A percentile compares a stretch with the other conserved stretches of the same genome.
Evolutionary conservation across 257 asterid species (phyloP).

Genomic region (Lavandula angustifolia): DNA sequence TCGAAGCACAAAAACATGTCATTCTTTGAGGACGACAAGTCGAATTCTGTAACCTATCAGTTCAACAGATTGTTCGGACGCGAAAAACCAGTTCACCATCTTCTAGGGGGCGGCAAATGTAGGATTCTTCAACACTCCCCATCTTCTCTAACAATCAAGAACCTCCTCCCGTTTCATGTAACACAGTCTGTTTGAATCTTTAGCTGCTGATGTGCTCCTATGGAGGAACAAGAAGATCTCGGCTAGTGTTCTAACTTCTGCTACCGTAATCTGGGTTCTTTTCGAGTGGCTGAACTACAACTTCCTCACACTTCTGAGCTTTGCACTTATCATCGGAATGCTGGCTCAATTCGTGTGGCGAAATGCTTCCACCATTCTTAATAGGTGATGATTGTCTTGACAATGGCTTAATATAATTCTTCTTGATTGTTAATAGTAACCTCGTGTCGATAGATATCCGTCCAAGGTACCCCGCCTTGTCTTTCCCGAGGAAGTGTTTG

Average conservation of each 20-base stretch:
- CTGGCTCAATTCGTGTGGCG: slow-evolving; percentile 65
- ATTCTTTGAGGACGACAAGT: slow-evolving; percentile 56
- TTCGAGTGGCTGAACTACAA: slow-evolving; percentile 89
- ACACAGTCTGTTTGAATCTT: slow-evolving; percentile 6
- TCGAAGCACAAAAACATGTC: slow-evolving; percentile 54
- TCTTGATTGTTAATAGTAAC: slow-evolving; percentile 29
- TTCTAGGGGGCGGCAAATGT: slow-evolving; percentile 91
- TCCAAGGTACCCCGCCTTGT: slow-evolving; percentile 58
- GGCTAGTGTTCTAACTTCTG: slow-evolving; percentile 61
- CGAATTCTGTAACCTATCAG: slow-evolving; percentile 45
- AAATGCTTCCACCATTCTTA: slow-evolving; percentile 57
- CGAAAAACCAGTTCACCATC: slow-evolving; percentile 71
- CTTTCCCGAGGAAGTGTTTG: slow-evolving; percentile 59
- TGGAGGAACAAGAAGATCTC: slow-evolving; percentile 94
- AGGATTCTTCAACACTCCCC: slow-evolving; percentile 22
- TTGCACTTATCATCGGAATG: slow-evolving; percentile 54
- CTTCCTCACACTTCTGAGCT: slow-evolving; percentile 66
- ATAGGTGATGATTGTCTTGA: slow-evolving; percentile 36
- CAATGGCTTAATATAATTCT: too few relatives aligned
- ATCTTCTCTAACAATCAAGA: background rate
- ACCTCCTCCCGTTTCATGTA: background rate
- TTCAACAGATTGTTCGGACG: slow-evolving; percentile 74
- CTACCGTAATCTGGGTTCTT: slow-evolving; percentile 72
- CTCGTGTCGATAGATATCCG: slow-evolving; percentile 43
- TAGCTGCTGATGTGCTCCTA: slow-evolving; percentile 86